These are phyloP conservation scores for Neurospora pannonica DNA, from an alignment of 495 filamentous ascomycete genomes.

Conservation along the genomic window DNA sequence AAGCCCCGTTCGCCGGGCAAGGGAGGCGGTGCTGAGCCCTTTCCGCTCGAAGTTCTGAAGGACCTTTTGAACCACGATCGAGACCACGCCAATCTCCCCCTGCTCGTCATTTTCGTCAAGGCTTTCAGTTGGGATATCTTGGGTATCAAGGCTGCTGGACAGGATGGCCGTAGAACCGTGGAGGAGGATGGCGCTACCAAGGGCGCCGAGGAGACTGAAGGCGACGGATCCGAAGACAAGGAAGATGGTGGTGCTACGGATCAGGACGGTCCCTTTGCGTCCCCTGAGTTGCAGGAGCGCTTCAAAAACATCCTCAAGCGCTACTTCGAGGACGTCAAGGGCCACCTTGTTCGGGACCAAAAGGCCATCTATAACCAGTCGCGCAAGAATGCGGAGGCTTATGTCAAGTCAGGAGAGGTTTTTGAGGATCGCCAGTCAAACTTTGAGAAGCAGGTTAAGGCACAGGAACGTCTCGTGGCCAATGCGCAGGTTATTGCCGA, in stretches of 20 bases:
- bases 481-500: slow-evolving; percentile 91
- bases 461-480: slow-evolving; percentile 78
- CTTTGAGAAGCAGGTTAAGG: slow-evolving; percentile 85
- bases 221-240: slow-evolving; percentile 38
- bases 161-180: slow-evolving; percentile 73
- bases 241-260: slow-evolving; percentile 38
- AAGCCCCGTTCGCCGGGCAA: slow-evolving; percentile 42
- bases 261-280: slow-evolving; percentile 59
- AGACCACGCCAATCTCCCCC: slow-evolving; percentile 81
- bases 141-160: slow-evolving; percentile 57
- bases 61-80: slow-evolving; percentile 88
- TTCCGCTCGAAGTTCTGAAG: slow-evolving; percentile 92
- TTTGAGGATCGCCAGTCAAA: slow-evolving; percentile 96
- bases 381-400: slow-evolving; percentile 92
- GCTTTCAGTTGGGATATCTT: slow-evolving; percentile 93
- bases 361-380: slow-evolving; percentile 73
- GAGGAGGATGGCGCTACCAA: slow-evolving; percentile 75
- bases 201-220: slow-evolving; percentile 34
- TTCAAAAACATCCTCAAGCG: slow-evolving; percentile 81
- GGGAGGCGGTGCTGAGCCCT: slow-evolving; percentile 64
- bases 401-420: slow-evolving; percentile 96
- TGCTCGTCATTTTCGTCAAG: slow-evolving; percentile 92
- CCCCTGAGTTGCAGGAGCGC: slow-evolving; percentile 68
- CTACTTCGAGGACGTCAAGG: slow-evolving; percentile 90
- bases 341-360: slow-evolving; percentile 81